A percentile compares a stretch with the other conserved stretches of the same genome.
These are phyloP conservation scores for Styphnolobium japonicum DNA, from an alignment of 306 rosid genomes.

Conservation along the genomic window DNA sequence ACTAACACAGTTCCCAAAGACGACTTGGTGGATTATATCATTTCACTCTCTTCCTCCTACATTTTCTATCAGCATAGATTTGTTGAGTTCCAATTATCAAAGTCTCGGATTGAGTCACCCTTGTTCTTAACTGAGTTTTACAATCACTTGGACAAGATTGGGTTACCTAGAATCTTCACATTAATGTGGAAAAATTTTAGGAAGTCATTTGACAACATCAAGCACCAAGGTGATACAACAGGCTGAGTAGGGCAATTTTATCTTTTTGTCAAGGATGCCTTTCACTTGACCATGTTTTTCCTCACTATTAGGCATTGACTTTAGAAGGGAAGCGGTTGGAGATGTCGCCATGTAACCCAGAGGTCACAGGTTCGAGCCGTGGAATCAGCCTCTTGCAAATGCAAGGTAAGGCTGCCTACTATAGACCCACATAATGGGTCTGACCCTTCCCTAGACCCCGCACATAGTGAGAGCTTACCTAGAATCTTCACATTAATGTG, in stretches of 20 bases:
- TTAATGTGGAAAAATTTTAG: neutral
- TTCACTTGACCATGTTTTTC: neutral
- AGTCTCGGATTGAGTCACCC: neutral
- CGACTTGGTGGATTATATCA: neutral
- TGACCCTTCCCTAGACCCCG: too few relatives aligned
- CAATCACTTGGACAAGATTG: neutral
- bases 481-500: neutral
- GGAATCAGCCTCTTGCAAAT: too few relatives aligned
- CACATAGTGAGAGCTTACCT: too few relatives aligned
- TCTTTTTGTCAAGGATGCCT: neutral
- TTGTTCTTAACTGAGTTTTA: neutral
- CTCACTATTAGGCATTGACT: neutral
- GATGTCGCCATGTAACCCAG: too few relatives aligned
- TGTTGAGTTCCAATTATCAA: neutral
- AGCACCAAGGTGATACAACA: neutral
- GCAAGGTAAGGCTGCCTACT: too few relatives aligned
- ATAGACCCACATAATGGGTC: too few relatives aligned
- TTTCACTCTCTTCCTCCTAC: neutral
- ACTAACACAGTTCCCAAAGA: neutral
- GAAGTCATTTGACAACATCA: neutral
- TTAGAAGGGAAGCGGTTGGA: too few relatives aligned
- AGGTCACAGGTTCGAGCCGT: too few relatives aligned
- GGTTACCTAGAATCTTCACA: neutral
- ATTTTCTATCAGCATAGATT: neutral
- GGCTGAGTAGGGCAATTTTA: neutral